These are phyloP conservation scores for Chamaecyparis obtusa DNA, from an alignment of 75 land plant species.

Conservation along the genomic window DNA sequence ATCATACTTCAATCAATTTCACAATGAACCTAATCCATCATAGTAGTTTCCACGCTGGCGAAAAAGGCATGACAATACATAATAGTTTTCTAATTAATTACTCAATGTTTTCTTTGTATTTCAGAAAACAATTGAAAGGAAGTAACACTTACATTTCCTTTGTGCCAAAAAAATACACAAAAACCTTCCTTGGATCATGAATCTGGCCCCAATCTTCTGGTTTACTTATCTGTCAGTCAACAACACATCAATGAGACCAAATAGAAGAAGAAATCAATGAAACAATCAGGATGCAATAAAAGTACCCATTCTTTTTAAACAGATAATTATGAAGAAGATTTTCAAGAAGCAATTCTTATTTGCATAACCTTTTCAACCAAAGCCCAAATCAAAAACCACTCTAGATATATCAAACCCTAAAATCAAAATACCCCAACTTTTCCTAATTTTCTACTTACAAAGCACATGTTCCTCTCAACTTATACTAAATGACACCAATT, in stretches of 20 bases:
- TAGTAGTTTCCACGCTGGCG: neutral
- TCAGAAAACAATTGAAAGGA: neutral
- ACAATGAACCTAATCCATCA: neutral
- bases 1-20: neutral
- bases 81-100: neutral
- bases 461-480: no score
- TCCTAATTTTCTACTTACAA: no score
- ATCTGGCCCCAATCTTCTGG: conserved; percentile 56
- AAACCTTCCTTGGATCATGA: conserved; percentile 58
- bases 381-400: neutral
- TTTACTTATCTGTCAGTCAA: conserved; percentile 54
- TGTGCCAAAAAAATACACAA: conserved; percentile 89
- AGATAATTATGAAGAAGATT: neutral
- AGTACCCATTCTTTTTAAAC: neutral
- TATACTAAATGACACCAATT: neutral
- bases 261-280: neutral
- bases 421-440: no score
- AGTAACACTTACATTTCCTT: conserved; percentile 73
- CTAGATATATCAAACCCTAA: no score
- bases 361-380: neutral
- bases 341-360: neutral
- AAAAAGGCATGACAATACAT: neutral
- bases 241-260: neutral
- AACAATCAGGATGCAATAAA: neutral
- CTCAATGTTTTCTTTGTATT: neutral